Conservation (phyloP, 2,329 filamentous ascomycete species). For the Akanthomyces uredinophilus region DNA sequence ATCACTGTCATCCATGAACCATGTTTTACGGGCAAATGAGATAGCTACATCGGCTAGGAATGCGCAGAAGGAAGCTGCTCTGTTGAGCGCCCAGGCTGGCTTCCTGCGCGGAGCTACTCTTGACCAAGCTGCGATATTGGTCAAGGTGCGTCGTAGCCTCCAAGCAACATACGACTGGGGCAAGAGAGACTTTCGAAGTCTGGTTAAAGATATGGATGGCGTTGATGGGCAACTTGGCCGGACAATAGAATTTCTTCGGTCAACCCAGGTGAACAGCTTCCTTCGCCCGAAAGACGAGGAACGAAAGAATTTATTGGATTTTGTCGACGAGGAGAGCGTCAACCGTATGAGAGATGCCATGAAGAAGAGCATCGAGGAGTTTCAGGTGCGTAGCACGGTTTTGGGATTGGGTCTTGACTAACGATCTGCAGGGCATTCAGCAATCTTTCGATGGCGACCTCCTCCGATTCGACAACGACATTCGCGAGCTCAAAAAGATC, state of each 20-base stretch:
- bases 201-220: slow-evolving; percentile 61
- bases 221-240: slow-evolving; percentile 59
- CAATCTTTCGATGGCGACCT: slow-evolving; percentile 73
- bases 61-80: slow-evolving; percentile 71
- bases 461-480: slow-evolving; percentile 67
- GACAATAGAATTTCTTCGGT: slow-evolving; percentile 60
- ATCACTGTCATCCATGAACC: slow-evolving; percentile 75
- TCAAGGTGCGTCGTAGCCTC: slow-evolving; percentile 46
- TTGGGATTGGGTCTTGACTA: slow-evolving; percentile 16
- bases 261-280: slow-evolving; percentile 58
- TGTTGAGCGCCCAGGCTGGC: slow-evolving; percentile 64
- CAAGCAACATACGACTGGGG: slow-evolving; percentile 52
- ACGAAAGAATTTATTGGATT: slow-evolving; percentile 64
- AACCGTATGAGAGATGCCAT: slow-evolving; percentile 60
- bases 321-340: slow-evolving; percentile 69
- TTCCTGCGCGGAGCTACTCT: slow-evolving; percentile 61
- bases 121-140: slow-evolving; percentile 50
- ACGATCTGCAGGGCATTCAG: slow-evolving; percentile 48
- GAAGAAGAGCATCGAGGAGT: slow-evolving; percentile 64
- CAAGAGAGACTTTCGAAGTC: slow-evolving; percentile 54
- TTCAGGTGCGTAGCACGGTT: slow-evolving; percentile 48
- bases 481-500: slow-evolving; percentile 58
- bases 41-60: slow-evolving; percentile 71
- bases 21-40: slow-evolving; percentile 81
- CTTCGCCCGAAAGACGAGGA: slow-evolving; percentile 56